Conservation (phyloP, 371 early-diverging fungal species). For the Coemansia sp. region DNA sequence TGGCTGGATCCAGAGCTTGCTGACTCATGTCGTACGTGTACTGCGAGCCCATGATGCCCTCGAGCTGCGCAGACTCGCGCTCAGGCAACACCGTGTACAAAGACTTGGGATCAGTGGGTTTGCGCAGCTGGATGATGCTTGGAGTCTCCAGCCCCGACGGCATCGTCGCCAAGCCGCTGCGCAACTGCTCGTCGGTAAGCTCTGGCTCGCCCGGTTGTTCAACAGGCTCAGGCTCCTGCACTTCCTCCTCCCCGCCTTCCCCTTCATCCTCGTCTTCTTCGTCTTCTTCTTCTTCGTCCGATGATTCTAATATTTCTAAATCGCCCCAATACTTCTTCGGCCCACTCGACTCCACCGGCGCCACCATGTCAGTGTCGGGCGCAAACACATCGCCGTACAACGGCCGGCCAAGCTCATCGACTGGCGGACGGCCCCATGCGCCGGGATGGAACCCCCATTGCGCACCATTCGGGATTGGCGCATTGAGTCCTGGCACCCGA, state of each 20-base stretch:
- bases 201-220: constrained; percentile 53
- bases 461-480: constrained; percentile 97
- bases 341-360: neutral
- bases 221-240: constrained; percentile 57
- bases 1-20: constrained; percentile 41
- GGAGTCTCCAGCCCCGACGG: constrained; percentile 90
- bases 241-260: constrained; percentile 48
- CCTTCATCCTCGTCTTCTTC: constrained; percentile 67
- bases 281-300: constrained; percentile 67
- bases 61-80: constrained; percentile 59
- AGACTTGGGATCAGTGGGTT: constrained; percentile 59
- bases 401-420: constrained; percentile 92
- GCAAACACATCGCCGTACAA: constrained; percentile 97
- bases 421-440: constrained; percentile 98
- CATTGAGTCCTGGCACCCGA: constrained; percentile 94
- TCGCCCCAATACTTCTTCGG: constrained; percentile 28
- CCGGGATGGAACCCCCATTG: constrained; percentile 98
- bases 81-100: constrained; percentile 90
- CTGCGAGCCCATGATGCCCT: constrained; percentile 92
- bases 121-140: constrained; percentile 87
- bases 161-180: constrained; percentile 74
- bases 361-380: constrained; percentile 48
- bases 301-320: constrained; percentile 61
- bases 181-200: constrained; percentile 41
- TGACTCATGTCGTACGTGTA: constrained; percentile 80